Evolutionary conservation across 2,329 filamentous ascomycete genomes (phyloP).

Genomic region (Truncatella angustata): DNA sequence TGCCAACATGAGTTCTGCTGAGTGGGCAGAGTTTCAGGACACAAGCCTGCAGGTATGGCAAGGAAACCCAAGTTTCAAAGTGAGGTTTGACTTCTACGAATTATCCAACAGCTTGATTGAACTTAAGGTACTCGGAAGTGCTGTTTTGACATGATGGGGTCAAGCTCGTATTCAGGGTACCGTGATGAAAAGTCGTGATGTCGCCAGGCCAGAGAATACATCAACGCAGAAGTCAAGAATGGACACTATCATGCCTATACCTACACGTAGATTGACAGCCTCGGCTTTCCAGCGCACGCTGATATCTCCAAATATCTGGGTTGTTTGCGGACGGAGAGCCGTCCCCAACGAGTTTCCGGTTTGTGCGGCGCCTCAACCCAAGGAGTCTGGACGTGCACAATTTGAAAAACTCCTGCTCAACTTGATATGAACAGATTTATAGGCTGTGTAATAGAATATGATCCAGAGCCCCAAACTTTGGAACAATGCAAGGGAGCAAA

Average conservation of each 20-base stretch:
- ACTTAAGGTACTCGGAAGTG: not conserved
- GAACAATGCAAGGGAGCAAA: too few relatives aligned
- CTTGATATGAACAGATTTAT: too few relatives aligned
- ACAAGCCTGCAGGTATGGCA: not conserved
- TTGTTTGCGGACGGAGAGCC: not conserved
- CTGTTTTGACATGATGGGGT: not conserved
- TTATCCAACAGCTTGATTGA: too few relatives aligned
- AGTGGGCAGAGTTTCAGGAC: slow-evolving; percentile 2
- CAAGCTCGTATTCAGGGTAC: not conserved
- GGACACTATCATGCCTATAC: not conserved
- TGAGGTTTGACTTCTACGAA: not conserved
- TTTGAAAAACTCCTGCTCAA: too few relatives aligned
- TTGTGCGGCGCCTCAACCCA: too few relatives aligned
- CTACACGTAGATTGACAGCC: not conserved
- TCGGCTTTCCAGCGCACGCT: not conserved
- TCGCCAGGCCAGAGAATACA: not conserved
- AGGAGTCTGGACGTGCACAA: too few relatives aligned
- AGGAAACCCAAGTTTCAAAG: not conserved
- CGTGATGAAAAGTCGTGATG: not conserved
- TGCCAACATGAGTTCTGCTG: not conserved
- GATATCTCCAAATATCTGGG: not conserved
- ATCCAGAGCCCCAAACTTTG: too few relatives aligned
- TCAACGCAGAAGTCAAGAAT: not conserved
- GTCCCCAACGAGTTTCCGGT: not conserved
- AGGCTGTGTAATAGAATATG: too few relatives aligned